Evolutionary conservation across 2,329 filamentous ascomycete species (phyloP), one percentile per base, ranked within the genome.

Genomic region (Diaporthe helianthi): DNA sequence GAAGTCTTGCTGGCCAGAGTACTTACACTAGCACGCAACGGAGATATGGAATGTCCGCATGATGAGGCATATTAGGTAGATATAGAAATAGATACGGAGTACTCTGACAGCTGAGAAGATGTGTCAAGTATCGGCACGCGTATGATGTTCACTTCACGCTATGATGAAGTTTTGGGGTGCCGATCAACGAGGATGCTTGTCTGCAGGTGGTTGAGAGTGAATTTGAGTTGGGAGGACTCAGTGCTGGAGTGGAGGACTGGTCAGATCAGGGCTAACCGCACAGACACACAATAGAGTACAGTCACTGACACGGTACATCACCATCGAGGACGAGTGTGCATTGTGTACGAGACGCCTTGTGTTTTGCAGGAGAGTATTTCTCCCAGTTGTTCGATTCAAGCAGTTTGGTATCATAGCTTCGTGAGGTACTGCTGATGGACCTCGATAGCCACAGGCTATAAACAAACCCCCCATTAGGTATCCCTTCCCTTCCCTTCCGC

Each of bases 361-460:
- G 26, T 36, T 38, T 54, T 49, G 67, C 31, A 58, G 46, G 31
- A 51, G 46, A 33, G n/a, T 10, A 9, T 38, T 33, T 38, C 33
- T 69, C 29, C 51, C 22, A 26, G 53, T 10, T 41, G 15, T 65
- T 60, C 60, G 31, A 64, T 61, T 64, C 51, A 29, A 58, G 60
- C 65, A 49, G 52, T 66, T 68, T 71, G 69, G 69, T 69, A 71
- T 69, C 69, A 69, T 71, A 54, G 47, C 53, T 66, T 69, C 58
- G 66, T 66, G 61, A 66, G 66, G 66, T 63, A 63, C 66, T 71
- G 69, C 65, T 69, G 52, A 52, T 38, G 36, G 47, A 65, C 66
- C 69, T 55, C 60, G 29, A 26, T 41, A 65, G 49, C 49, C 47
- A 65, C 49, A 67, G 52, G 41, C 52, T 51, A 51, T 12, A 26